Conservation (phyloP, 2,329 filamentous ascomycete genomes). For the Rutstroemia sydowiana region DNA sequence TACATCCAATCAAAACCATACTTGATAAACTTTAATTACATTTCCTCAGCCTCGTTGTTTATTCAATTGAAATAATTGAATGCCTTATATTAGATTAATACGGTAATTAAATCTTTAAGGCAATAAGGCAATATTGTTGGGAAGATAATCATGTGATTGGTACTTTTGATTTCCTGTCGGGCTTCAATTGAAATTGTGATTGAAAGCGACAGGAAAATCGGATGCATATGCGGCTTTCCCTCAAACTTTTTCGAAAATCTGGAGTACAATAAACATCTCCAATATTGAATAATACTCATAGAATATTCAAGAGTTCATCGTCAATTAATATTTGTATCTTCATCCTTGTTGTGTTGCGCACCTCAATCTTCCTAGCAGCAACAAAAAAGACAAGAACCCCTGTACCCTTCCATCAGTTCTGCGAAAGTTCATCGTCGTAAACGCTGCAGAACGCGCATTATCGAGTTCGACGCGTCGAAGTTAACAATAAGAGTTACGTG, state of each 20-base stretch:
- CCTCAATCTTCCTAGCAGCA: neutral
- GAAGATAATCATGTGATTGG: neutral
- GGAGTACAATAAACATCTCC: neutral
- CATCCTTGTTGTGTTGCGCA: conserved; percentile 3
- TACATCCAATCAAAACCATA: neutral
- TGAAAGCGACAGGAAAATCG: neutral
- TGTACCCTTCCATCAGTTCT: conserved; percentile 9
- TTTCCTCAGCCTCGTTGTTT: neutral
- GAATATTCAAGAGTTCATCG: neutral
- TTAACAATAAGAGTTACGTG: conserved; percentile 7
- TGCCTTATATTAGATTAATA: neutral
- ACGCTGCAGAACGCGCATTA: conserved; percentile 10
- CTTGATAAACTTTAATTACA: neutral
- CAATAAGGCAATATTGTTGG: neutral
- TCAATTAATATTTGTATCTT: conserved; percentile 1
- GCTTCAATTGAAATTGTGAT: neutral
- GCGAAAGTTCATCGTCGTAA: conserved; percentile 3
- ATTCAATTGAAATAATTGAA: neutral
- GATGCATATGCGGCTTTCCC: neutral
- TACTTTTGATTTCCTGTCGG: neutral
- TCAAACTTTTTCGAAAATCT: neutral
- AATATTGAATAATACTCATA: neutral
- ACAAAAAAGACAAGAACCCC: conserved; percentile 6
- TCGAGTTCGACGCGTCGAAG: conserved; percentile 7
- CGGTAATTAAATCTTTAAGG: neutral